Evolutionary conservation across 345 rosid species (phyloP).

Genomic region (Fremontodendron californicum): DNA sequence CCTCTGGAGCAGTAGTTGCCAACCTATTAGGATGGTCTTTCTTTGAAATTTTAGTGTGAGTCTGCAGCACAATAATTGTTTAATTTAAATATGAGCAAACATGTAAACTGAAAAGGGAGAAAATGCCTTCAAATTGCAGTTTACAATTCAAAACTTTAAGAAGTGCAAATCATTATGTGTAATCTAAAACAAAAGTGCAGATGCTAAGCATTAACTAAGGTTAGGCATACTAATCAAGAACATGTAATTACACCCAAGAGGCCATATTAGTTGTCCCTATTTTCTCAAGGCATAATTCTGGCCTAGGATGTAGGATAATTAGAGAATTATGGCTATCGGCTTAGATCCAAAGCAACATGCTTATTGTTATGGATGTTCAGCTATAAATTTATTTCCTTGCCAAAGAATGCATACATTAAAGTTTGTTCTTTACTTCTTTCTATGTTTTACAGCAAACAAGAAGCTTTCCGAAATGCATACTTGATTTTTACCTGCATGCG

Average conservation of each 20-base stretch:
- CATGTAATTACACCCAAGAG: background rate
- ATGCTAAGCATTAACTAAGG: background rate
- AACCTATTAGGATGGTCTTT: constrained; percentile 27
- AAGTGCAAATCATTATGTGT: background rate
- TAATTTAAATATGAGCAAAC: constrained; percentile 3
- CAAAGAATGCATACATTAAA: background rate
- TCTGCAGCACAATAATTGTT: constrained; percentile 45
- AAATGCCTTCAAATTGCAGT: background rate
- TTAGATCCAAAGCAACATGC: background rate
- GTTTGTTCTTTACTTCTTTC: background rate
- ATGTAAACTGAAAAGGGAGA: background rate
- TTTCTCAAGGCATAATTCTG: background rate
- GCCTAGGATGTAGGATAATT: background rate
- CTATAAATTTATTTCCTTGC: background rate
- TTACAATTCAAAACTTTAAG: background rate
- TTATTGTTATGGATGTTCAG: background rate
- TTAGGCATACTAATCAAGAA: background rate
- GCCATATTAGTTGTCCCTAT: background rate
- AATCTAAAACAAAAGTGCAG: background rate
- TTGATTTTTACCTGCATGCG: constrained; percentile 86
- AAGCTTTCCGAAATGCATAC: constrained; percentile 3
- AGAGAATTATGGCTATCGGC: background rate
- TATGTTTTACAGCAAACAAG: background rate
- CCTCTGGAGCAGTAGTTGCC: constrained; percentile 39
- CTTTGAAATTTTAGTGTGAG: constrained; percentile 58